phyloP scores from a whole-genome alignment of 1,284 basidiomycete genomes.

The Melampsora occidentalis region DNA sequence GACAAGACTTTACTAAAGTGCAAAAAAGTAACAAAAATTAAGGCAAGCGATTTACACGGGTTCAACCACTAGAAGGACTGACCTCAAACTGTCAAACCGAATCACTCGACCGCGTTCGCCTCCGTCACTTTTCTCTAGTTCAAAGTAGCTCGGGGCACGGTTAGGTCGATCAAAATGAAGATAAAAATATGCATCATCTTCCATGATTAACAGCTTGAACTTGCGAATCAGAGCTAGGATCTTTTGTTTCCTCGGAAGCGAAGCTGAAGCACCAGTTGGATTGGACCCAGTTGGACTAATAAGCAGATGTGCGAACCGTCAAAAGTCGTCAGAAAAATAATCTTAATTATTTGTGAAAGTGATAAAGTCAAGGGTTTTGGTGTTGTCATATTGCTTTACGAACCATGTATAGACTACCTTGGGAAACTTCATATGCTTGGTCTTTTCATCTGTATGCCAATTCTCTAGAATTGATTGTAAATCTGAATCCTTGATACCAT shows the following conservation, averaged over 20 bases:
- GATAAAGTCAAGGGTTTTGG: neutral
- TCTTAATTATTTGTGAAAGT: neutral
- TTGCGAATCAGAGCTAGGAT: constrained; percentile 71
- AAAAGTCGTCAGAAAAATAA: neutral
- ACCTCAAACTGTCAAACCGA: constrained; percentile 50
- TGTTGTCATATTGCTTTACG: neutral
- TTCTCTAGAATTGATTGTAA: constrained; percentile 68
- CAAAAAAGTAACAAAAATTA: constrained; percentile 58
- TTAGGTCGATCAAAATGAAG: constrained; percentile 52
- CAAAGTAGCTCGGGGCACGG: constrained; percentile 32
- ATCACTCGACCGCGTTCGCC: constrained; percentile 51
- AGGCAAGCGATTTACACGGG: constrained; percentile 51
- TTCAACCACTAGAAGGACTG: constrained; percentile 59
- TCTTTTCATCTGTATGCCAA: constrained; percentile 64
- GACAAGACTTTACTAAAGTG: constrained; percentile 82
- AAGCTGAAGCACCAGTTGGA: constrained; percentile 74
- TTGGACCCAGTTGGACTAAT: constrained; percentile 63
- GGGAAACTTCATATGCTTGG: constrained; percentile 64
- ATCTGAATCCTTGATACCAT: constrained; percentile 68
- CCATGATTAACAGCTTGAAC: constrained; percentile 77
- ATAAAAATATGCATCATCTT: constrained; percentile 72
- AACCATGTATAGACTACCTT: constrained; percentile 75
- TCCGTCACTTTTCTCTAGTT: constrained; percentile 43
- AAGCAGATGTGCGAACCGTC: constrained; percentile 24
- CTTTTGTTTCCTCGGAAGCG: constrained; percentile 70